These are phyloP conservation scores for Pleurotus citrinopileatus DNA, from an alignment of 768 basidiomycete genomes.

Conservation along the genomic window DNA sequence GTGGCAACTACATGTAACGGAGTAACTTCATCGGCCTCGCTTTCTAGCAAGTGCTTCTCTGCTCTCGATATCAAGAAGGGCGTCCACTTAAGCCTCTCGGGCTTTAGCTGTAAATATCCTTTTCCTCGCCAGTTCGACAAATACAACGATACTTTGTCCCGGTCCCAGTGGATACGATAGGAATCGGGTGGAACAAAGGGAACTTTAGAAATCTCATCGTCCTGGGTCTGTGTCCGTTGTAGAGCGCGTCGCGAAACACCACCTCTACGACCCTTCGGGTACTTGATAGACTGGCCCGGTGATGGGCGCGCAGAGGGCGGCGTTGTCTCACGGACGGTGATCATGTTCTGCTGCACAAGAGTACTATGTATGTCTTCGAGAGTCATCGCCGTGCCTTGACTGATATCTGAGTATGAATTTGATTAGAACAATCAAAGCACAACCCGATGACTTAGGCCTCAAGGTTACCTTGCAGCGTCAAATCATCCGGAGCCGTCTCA, in stretches of 20 bases:
- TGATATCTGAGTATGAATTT: constrained; percentile 59
- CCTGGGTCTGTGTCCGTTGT: constrained; percentile 55
- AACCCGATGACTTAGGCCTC: constrained; percentile 6
- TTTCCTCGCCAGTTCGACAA: constrained; percentile 72
- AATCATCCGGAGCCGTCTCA: constrained; percentile 52
- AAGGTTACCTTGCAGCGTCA: constrained; percentile 71
- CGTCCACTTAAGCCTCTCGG: constrained; percentile 92
- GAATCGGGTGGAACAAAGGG: constrained; percentile 62
- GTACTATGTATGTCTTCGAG: constrained; percentile 81
- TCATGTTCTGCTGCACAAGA: constrained; percentile 73
- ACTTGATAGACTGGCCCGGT: constrained; percentile 78
- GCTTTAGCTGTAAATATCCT: constrained; percentile 70
- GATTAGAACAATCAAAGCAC: neutral
- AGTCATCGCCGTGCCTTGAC: constrained; percentile 84
- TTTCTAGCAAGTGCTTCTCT: constrained; percentile 16
- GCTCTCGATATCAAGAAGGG: constrained; percentile 74
- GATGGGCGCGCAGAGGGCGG: constrained; percentile 57
- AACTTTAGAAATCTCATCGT: constrained; percentile 36
- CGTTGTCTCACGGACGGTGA: constrained; percentile 50
- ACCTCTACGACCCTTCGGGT: constrained; percentile 63
- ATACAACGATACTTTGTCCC: constrained; percentile 59
- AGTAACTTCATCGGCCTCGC: neutral
- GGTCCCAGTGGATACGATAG: constrained; percentile 79
- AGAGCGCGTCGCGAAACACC: constrained; percentile 64
- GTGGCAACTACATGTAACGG: too few species aligned